Conservation (phyloP, 495 filamentous ascomycete species). For the Tuber microsphaerosporum region DNA sequence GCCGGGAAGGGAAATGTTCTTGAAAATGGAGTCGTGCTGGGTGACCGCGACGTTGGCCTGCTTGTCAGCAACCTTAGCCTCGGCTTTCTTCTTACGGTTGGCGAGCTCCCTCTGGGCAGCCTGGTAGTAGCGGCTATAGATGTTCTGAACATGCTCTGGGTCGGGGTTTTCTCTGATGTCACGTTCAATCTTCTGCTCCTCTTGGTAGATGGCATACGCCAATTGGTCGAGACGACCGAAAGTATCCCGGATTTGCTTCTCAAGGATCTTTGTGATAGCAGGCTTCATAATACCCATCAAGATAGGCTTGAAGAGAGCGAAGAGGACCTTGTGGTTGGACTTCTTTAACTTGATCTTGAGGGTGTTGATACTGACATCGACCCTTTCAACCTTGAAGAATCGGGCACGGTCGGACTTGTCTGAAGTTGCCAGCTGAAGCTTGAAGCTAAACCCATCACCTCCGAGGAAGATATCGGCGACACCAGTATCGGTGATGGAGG, state of each 20-base stretch:
- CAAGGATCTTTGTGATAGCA: constrained; percentile 73
- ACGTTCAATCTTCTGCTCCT: constrained; percentile 65
- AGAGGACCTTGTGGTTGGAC: constrained; percentile 88
- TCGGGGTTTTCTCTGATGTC: constrained; percentile 56
- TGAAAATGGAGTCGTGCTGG: constrained; percentile 83
- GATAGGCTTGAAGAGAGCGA: constrained; percentile 79
- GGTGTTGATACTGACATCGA: constrained; percentile 74
- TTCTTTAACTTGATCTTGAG: constrained; percentile 85
- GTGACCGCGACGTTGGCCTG: constrained; percentile 84
- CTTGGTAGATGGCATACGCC: constrained; percentile 66
- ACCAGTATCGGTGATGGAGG: constrained; percentile 78
- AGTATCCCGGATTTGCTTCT: constrained; percentile 76
- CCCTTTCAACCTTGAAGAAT: constrained; percentile 91
- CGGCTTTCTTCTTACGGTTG: constrained; percentile 64
- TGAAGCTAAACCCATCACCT: constrained; percentile 84
- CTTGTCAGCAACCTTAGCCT: constrained; percentile 58
- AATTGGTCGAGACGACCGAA: constrained; percentile 64
- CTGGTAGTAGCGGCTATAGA: constrained; percentile 74
- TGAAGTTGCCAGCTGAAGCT: constrained; percentile 76
- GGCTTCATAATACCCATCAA: constrained; percentile 78
- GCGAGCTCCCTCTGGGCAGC: constrained; percentile 68
- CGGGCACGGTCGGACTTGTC: constrained; percentile 67
- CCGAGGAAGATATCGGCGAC: constrained; percentile 84
- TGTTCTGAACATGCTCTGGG: constrained; percentile 70
- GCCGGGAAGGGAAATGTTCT: constrained; percentile 75